phyloP scores from a whole-genome alignment of 2,329 filamentous ascomycete species.

The Ascochyta clinopodiicola region DNA sequence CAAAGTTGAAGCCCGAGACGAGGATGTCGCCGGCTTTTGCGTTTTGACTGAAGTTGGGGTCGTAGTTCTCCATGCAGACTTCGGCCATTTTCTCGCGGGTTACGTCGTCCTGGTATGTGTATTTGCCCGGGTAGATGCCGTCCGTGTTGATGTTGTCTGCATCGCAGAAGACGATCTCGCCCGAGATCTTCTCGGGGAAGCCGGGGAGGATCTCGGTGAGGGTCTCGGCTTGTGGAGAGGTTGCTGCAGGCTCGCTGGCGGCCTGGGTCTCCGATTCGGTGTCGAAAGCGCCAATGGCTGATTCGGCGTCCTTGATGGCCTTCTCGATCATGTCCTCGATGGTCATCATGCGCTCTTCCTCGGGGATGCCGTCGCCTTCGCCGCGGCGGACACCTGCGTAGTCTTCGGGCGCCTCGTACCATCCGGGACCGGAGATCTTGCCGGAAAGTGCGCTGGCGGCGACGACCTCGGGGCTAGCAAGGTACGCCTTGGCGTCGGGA shows the following conservation, averaged over 20 bases:
- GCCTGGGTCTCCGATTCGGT: slow-evolving; percentile 40
- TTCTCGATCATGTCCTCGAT: slow-evolving; percentile 75
- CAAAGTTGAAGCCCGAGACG: slow-evolving; percentile 88
- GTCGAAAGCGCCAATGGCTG: slow-evolving; percentile 60
- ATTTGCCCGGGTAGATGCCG: slow-evolving; percentile 88
- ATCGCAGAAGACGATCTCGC: slow-evolving; percentile 89
- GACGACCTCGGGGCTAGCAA: slow-evolving; percentile 88
- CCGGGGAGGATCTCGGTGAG: slow-evolving; percentile 79
- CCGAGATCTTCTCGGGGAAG: slow-evolving; percentile 81
- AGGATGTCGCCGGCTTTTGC: slow-evolving; percentile 78
- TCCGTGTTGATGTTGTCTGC: slow-evolving; percentile 91
- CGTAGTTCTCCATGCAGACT: slow-evolving; percentile 95
- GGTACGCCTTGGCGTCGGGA: slow-evolving; percentile 79
- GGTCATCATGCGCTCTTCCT: slow-evolving; percentile 69
- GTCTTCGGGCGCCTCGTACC: slow-evolving; percentile 75
- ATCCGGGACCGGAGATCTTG: slow-evolving; percentile 76
- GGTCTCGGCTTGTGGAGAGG: slow-evolving; percentile 41
- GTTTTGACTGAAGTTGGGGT: slow-evolving; percentile 69
- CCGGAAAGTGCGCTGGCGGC: slow-evolving; percentile 84
- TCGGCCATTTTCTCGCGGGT: slow-evolving; percentile 79
- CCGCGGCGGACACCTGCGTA: slow-evolving; percentile 72
- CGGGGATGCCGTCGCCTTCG: slow-evolving; percentile 71
- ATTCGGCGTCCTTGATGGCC: slow-evolving; percentile 72
- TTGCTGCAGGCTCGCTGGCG: slow-evolving; percentile 29
- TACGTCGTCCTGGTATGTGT: slow-evolving; percentile 89